These are phyloP conservation scores for Sclerotinia sclerotiorum DNA, from an alignment of 2,329 filamentous ascomycete genomes.

Conservation along the genomic window DNA sequence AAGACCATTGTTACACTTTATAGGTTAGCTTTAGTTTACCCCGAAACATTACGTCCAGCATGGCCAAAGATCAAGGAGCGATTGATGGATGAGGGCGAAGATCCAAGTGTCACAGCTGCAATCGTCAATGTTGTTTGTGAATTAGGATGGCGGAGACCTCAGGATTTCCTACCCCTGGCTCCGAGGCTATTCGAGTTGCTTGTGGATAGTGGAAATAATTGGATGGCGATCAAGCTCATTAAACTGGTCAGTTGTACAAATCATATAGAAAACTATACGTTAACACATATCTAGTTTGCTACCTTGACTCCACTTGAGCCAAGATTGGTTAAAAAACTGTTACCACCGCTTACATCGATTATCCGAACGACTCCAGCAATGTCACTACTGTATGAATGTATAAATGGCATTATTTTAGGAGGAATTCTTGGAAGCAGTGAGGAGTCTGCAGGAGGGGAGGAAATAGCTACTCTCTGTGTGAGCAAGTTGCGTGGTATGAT, in stretches of 20 bases:
- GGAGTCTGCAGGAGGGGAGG: conserved; percentile 78
- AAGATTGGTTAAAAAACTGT: conserved; percentile 82
- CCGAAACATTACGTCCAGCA: conserved; percentile 84
- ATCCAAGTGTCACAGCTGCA: conserved; percentile 89
- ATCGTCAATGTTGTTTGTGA: conserved; percentile 98
- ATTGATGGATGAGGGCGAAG: conserved; percentile 84
- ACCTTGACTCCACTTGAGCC: conserved; percentile 91
- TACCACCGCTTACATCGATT: conserved; percentile 87
- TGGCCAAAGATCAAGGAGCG: conserved; percentile 98
- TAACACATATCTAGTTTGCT: conserved; percentile 67
- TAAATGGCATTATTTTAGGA: conserved; percentile 96
- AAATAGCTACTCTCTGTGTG: conserved; percentile 89
- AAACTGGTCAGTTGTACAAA: conserved; percentile 67
- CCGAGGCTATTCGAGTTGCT: conserved; percentile 89
- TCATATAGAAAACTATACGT: conserved; percentile 62
- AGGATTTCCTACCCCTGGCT: conserved; percentile 89
- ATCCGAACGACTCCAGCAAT: conserved; percentile 95
- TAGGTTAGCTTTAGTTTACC: conserved; percentile 90
- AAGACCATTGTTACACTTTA: conserved; percentile 96
- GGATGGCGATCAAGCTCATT: conserved; percentile 99
- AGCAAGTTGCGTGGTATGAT: conserved; percentile 93
- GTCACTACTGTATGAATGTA: conserved; percentile 98
- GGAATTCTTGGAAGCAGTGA: conserved; percentile 85
- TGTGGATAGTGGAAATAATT: conserved; percentile 92
- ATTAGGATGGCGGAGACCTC: conserved; percentile 86